These are phyloP conservation scores for Cephaloascus fragrans DNA, from an alignment of 805 yeast species.

Conservation along the genomic window DNA sequence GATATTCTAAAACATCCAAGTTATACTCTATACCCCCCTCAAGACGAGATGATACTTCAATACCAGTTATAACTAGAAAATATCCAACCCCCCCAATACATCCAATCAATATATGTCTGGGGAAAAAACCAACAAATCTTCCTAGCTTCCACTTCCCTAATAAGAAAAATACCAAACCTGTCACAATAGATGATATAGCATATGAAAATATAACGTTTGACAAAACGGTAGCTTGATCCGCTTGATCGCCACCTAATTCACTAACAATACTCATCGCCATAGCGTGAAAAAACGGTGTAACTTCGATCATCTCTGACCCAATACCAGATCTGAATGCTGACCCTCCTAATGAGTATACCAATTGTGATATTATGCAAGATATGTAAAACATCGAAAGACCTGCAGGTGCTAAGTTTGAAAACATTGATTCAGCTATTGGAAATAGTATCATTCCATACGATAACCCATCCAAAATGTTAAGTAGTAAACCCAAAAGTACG, in stretches of 20 bases:
- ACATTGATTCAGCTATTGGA: constrained; percentile 76
- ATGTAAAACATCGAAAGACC: constrained; percentile 93
- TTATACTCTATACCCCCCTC: constrained; percentile 67
- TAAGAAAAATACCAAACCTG: constrained; percentile 71
- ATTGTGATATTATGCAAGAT: constrained; percentile 82
- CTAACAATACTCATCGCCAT: constrained; percentile 73
- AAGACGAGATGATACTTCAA: constrained; percentile 81
- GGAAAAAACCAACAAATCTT: constrained; percentile 86
- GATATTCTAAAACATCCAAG: constrained; percentile 38
- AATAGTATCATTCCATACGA: constrained; percentile 97
- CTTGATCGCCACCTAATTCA: constrained; percentile 38
- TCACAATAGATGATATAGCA: constrained; percentile 73
- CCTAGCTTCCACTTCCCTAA: constrained; percentile 80
- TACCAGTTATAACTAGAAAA: constrained; percentile 80
- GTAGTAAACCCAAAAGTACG: constrained; percentile 72
- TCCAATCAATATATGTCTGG: constrained; percentile 91
- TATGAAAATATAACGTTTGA: constrained; percentile 85
- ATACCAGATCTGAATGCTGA: constrained; percentile 85
- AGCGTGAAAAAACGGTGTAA: constrained; percentile 95
- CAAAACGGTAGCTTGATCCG: constrained; percentile 42
- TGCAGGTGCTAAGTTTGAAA: constrained; percentile 71
- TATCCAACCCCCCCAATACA: constrained; percentile 99
- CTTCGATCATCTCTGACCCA: constrained; percentile 97
- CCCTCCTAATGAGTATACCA: constrained; percentile 83
- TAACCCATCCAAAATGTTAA: constrained; percentile 86